Conservation (phyloP, 2,329 filamentous ascomycete genomes). For the Neofusicoccum cordaticola region DNA sequence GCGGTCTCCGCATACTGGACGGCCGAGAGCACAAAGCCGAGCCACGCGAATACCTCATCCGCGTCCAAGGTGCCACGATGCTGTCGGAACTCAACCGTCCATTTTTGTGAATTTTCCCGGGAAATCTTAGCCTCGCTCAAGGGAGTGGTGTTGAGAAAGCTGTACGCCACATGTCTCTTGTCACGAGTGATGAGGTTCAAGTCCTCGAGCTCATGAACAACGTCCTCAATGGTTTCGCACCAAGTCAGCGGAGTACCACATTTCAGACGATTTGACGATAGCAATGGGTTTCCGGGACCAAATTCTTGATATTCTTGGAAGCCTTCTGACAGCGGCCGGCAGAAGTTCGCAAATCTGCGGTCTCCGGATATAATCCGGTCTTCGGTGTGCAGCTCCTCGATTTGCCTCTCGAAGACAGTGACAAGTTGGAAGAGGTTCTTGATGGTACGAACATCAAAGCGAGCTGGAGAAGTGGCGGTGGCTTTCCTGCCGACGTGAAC, state of each 20-base stretch:
- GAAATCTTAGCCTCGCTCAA: not conserved
- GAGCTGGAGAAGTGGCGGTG: constrained; percentile 19
- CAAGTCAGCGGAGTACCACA: not conserved
- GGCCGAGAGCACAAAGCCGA: constrained; percentile 20
- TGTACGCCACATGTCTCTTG: too few species aligned
- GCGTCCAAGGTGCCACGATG: constrained; percentile 26
- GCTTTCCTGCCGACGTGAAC: constrained; percentile 27
- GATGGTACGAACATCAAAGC: constrained; percentile 24
- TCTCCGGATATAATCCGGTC: constrained; percentile 7
- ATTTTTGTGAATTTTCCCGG: not conserved
- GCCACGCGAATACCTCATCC: constrained; percentile 26
- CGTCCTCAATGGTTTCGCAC: not conserved
- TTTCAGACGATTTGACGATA: too few species aligned
- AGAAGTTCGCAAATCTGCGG: not conserved
- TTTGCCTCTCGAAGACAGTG: constrained; percentile 27
- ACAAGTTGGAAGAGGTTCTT: constrained; percentile 27
- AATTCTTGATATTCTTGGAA: not conserved
- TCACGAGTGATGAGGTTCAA: not conserved
- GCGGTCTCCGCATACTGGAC: not conserved
- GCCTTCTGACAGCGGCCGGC: not conserved
- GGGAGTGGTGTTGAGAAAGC: too few species aligned
- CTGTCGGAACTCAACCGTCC: constrained; percentile 32
- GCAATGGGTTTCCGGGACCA: too few species aligned
- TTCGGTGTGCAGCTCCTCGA: constrained; percentile 27
- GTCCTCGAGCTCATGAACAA: not conserved